Percentiles rank a stretch among this genome's conserved stretches.
Conservation (phyloP, 2,329 filamentous ascomycete genomes). For the Massarina eburnea region DNA sequence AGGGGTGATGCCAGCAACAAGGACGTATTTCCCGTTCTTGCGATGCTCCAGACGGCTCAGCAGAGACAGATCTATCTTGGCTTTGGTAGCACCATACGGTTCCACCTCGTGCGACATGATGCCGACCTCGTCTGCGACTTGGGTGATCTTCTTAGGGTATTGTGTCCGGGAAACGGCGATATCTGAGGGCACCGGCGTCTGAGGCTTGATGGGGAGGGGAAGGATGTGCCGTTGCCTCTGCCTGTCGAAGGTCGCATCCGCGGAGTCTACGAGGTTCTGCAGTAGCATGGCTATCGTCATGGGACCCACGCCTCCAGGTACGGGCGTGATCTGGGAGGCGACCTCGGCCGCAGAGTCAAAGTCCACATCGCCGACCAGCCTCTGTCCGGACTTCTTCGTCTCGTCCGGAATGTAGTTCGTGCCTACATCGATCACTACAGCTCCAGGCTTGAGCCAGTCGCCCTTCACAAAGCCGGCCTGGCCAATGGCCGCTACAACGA, state of each 20-base stretch:
- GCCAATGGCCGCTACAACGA: constrained; percentile 90
- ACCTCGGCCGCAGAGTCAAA: constrained; percentile 82
- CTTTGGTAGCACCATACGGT: constrained; percentile 93
- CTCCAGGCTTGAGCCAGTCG: constrained; percentile 91
- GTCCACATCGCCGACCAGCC: constrained; percentile 93
- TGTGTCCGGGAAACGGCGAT: constrained; percentile 90
- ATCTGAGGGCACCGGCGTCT: constrained; percentile 87
- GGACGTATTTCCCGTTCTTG: constrained; percentile 83
- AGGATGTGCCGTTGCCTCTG: constrained; percentile 78
- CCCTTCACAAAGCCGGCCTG: constrained; percentile 86
- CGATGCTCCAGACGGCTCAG: constrained; percentile 85
- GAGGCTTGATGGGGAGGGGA: constrained; percentile 79
- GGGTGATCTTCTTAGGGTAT: constrained; percentile 86
- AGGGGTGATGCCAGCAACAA: constrained; percentile 94
- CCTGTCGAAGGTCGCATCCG: constrained; percentile 76
- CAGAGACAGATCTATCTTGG: constrained; percentile 84
- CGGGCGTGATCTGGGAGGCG: constrained; percentile 90
- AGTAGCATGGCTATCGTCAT: constrained; percentile 99
- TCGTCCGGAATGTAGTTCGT: constrained; percentile 93
- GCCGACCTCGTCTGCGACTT: constrained; percentile 81
- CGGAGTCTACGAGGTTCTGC: constrained; percentile 89
- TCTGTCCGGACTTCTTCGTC: constrained; percentile 87
- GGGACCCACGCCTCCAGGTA: constrained; percentile 93
- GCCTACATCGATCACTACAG: constrained; percentile 95
- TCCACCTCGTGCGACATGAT: constrained; percentile 88